phyloP scores from a whole-genome alignment of 371 early-diverging fungal species.

The Rhizopus arrhizus region DNA sequence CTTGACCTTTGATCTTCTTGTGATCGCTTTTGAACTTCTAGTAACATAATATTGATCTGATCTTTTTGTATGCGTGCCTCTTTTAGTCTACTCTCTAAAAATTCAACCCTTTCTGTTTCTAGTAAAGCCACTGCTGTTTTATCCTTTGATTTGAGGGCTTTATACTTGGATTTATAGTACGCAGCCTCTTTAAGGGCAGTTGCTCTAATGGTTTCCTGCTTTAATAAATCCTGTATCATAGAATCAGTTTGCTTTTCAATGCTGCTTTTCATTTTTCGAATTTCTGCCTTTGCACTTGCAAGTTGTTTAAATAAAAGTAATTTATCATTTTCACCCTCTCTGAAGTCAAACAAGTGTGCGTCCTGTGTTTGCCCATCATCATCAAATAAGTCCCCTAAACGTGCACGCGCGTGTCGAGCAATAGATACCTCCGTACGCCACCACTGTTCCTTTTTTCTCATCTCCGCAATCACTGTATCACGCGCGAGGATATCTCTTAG shows the following conservation, averaged over 20 bases:
- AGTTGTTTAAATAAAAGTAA: conserved; percentile 43
- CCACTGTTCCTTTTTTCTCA: conserved; percentile 46
- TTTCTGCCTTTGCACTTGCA: conserved; percentile 41
- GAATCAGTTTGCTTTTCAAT: conserved; percentile 56
- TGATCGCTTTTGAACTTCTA: conserved; percentile 34
- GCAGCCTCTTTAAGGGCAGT: conserved; percentile 62
- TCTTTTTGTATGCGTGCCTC: conserved; percentile 47
- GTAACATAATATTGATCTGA: conserved; percentile 26
- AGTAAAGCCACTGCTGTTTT: conserved; percentile 37
- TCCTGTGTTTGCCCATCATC: not conserved
- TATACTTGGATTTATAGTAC: conserved; percentile 55
- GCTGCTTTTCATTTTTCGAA: conserved; percentile 37
- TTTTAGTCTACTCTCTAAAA: conserved; percentile 52
- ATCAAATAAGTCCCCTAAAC: not conserved
- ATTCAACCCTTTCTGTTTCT: conserved; percentile 49
- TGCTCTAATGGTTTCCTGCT: conserved; percentile 50
- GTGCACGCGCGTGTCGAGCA: conserved; percentile 17
- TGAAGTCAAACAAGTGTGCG: not conserved
- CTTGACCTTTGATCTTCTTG: conserved; percentile 46
- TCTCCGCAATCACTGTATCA: conserved; percentile 32
- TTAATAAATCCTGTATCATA: conserved; percentile 44
- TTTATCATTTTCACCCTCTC: conserved; percentile 26
- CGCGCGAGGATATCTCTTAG: conserved; percentile 26
- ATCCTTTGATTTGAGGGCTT: conserved; percentile 33
- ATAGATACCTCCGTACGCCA: conserved; percentile 46